Evolutionary conservation across 148 eudicot species (phyloP), one percentile per base, ranked within the genome.

Genomic region (Nepenthes gracilis): DNA sequence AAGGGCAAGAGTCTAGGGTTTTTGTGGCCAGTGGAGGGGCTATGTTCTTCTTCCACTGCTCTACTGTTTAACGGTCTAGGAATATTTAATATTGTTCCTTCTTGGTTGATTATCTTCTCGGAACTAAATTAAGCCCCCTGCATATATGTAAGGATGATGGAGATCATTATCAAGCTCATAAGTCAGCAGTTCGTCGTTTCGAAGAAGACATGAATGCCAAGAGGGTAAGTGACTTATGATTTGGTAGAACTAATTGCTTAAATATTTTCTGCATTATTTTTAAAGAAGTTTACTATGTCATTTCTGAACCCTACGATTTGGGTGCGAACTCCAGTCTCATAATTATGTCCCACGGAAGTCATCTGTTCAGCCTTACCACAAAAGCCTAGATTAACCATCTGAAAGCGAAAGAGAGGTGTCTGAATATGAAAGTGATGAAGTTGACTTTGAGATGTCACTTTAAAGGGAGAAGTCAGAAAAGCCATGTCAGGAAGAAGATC

Each of bases 341-440:
- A 93, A 76, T 70, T 87, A 84, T 66, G 62, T 72, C 58, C 71
- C 87, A 62, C 79, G 87, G 53, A 86, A 80, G 71, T 78, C 84
- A 61, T 77, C 75, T 55, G 62, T 66, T 13, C 88, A 82, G 72
- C 35, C 88, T 48, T 84, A 95, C 40, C 80, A 81, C 43, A 87
- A 40, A 40, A 40, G 85, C 47, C 89, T 88, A 55, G 81, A 77
- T 48, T 83, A 92, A 43, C 77, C 78, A 77, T 82, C 84, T 47
- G 96, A 84, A 14, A 88, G 96, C 61, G 99, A 93, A 66, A 79
- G 77, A 62, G 97, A 85, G 70, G 96, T 77, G 52, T 88, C 97
- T 15, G 93, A 92, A 74, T 93, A 93, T 76, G 99, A 93, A 86
- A 88, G 89, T 34, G 99, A 93, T 40, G 96, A 80, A 50, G 96